Conservation (phyloP, 495 filamentous ascomycete genomes). For the Neurospora sp. region DNA sequence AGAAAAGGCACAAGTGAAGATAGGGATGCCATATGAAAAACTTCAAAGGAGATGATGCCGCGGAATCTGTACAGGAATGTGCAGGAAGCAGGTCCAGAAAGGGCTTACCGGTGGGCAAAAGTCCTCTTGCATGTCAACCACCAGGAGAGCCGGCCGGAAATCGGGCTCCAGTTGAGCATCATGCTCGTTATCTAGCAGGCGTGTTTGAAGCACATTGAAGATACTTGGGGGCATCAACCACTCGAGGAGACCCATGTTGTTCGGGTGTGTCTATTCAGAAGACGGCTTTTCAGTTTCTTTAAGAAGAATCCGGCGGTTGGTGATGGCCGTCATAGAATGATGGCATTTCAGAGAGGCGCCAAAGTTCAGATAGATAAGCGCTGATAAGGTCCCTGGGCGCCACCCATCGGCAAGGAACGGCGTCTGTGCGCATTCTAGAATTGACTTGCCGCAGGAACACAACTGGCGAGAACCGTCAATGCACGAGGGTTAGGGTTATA, state of each 20-base stretch:
- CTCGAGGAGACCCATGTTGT: background rate
- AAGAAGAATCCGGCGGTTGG: background rate
- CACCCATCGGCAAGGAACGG: background rate
- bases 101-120: conserved; percentile 79
- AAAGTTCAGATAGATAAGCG: background rate
- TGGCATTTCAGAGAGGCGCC: background rate
- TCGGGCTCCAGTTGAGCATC: background rate
- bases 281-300: background rate
- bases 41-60: background rate
- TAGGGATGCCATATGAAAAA: background rate
- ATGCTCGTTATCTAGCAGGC: background rate
- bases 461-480: background rate
- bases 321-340: background rate
- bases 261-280: background rate
- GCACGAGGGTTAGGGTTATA: background rate
- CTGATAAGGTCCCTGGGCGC: background rate
- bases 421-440: background rate
- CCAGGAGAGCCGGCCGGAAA: conserved; percentile 41
- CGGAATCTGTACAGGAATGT: background rate
- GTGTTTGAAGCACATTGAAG: background rate
- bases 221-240: background rate
- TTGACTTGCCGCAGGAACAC: background rate
- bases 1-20: background rate
- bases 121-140: conserved; percentile 92
- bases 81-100: background rate